A percentile compares a stretch with the other conserved stretches of the same genome.
Evolutionary conservation across 2,329 filamentous ascomycete species (phyloP).

Genomic region (Lachnellula hyalina): DNA sequence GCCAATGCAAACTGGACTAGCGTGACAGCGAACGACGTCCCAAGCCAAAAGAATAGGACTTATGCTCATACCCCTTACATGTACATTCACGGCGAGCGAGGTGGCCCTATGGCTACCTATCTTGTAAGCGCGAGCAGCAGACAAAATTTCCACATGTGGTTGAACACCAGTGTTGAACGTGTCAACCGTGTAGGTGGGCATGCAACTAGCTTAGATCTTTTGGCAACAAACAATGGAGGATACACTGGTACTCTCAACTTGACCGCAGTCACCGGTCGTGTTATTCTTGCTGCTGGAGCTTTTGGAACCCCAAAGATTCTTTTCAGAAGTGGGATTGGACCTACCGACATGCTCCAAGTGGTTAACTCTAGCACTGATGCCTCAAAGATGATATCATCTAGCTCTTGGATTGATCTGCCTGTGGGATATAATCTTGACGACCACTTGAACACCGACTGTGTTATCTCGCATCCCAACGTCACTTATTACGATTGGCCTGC

Average conservation of each 20-base stretch:
- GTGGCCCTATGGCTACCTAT: slow-evolving; percentile 67
- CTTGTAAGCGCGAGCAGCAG: slow-evolving; percentile 55
- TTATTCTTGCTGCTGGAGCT: slow-evolving; percentile 62
- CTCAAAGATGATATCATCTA: slow-evolving; percentile 43
- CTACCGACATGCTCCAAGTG: slow-evolving; percentile 38
- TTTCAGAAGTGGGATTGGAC: slow-evolving; percentile 60
- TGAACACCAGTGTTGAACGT: slow-evolving; percentile 60
- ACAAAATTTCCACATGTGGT: slow-evolving; percentile 62
- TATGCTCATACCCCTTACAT: slow-evolving; percentile 63
- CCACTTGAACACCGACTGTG: slow-evolving; percentile 52
- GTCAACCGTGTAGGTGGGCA: slow-evolving; percentile 58
- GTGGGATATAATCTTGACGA: slow-evolving; percentile 56
- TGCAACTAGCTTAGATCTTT: slow-evolving; percentile 64
- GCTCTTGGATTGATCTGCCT: slow-evolving; percentile 52
- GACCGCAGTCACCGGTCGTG: slow-evolving; percentile 53
- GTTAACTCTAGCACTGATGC: slow-evolving; percentile 46
- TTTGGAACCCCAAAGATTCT: slow-evolving; percentile 59
- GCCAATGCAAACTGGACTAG: slow-evolving; percentile 55
- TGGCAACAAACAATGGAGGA: slow-evolving; percentile 47
- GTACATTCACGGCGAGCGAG: slow-evolving; percentile 60
- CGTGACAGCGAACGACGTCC: slow-evolving; percentile 52
- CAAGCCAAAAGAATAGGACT: slow-evolving; percentile 59
- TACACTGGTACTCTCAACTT: slow-evolving; percentile 56
- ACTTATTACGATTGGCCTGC: slow-evolving; percentile 61
- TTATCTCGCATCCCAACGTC: slow-evolving; percentile 46